Conservation (phyloP, 495 filamentous ascomycete genomes). For the Evernia prunastri region DNA sequence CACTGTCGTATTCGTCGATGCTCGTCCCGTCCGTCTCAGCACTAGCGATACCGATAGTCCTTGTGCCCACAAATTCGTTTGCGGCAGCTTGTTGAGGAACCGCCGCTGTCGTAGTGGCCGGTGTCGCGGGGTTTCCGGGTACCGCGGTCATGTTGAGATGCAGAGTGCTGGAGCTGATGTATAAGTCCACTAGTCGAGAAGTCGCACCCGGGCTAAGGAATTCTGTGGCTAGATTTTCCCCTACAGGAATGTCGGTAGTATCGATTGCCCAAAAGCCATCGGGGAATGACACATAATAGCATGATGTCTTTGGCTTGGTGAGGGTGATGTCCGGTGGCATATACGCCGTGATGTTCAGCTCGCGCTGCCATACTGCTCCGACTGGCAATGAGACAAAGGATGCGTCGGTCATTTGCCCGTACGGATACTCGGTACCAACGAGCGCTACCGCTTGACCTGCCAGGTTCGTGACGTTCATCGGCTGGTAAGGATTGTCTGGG, state of each 20-base stretch:
- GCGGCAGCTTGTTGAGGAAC: slow-evolving; percentile 4
- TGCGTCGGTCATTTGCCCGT: not conserved
- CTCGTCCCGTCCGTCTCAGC: not conserved
- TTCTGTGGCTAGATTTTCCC: slow-evolving; percentile 1
- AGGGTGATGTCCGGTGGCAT: slow-evolving; percentile 1
- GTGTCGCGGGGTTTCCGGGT: not conserved
- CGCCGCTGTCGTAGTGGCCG: not conserved
- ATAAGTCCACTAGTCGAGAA: not conserved
- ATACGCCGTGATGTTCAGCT: slow-evolving; percentile 14
- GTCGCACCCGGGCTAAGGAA: slow-evolving; percentile 6
- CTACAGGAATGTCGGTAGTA: not conserved
- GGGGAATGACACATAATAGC: slow-evolving; percentile 11
- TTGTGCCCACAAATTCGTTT: not conserved
- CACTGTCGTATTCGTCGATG: not conserved
- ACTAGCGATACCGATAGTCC: not conserved
- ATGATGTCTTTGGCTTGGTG: not conserved
- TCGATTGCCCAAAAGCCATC: slow-evolving; percentile 3
- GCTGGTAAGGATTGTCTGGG: not conserved
- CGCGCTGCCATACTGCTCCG: slow-evolving; percentile 13
- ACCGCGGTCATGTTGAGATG: slow-evolving; percentile 7
- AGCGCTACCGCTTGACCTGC: not conserved
- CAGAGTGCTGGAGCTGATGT: not conserved
- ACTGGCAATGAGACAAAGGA: slow-evolving; percentile 6
- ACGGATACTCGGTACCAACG: slow-evolving; percentile 5
- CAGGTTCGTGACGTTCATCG: not conserved